Percentiles rank a stretch among this genome's conserved stretches.
Evolutionary conservation across 805 yeast species (phyloP).

Genomic region (Priceomyces medius): DNA sequence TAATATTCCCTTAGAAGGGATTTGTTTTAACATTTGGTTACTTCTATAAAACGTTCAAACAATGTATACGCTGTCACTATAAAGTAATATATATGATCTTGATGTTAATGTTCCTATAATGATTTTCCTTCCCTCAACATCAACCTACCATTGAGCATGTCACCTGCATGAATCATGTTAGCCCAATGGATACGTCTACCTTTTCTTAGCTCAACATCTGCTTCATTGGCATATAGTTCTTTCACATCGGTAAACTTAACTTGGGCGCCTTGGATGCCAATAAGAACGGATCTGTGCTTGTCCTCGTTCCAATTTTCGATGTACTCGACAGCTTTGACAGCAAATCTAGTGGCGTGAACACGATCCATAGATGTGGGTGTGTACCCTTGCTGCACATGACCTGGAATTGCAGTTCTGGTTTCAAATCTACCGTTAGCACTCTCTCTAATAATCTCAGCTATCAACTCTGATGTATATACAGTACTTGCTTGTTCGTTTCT

Average conservation of each 20-base stretch:
- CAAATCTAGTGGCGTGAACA: conserved; percentile 69
- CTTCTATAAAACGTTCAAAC: too few relatives aligned
- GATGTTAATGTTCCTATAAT: too few relatives aligned
- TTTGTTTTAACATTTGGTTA: too few relatives aligned
- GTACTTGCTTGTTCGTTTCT: conserved; percentile 66
- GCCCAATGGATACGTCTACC: conserved; percentile 71
- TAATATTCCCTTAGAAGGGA: too few relatives aligned
- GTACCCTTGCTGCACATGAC: conserved; percentile 85
- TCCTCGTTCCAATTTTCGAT: conserved; percentile 46
- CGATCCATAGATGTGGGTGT: conserved; percentile 77
- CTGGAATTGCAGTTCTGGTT: conserved; percentile 78
- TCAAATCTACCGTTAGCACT: conserved; percentile 67
- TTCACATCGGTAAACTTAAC: conserved; percentile 58
- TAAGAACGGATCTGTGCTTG: conserved; percentile 48
- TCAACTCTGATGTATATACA: conserved; percentile 63
- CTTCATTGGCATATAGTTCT: conserved; percentile 57
- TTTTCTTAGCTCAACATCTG: conserved; percentile 62
- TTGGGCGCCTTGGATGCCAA: conserved; percentile 69
- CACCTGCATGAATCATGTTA: conserved; percentile 55
- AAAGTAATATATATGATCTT: too few relatives aligned
- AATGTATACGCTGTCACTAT: too few relatives aligned
- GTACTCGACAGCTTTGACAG: conserved; percentile 67
- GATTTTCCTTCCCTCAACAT: conserved; percentile 26
- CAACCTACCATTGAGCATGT: conserved; percentile 71
- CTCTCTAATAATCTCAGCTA: conserved; percentile 69